Percentiles rank a stretch among this genome's conserved stretches.
phyloP scores from a whole-genome alignment of 2,329 filamentous ascomycete species.

The Bipolaris gigantea region DNA sequence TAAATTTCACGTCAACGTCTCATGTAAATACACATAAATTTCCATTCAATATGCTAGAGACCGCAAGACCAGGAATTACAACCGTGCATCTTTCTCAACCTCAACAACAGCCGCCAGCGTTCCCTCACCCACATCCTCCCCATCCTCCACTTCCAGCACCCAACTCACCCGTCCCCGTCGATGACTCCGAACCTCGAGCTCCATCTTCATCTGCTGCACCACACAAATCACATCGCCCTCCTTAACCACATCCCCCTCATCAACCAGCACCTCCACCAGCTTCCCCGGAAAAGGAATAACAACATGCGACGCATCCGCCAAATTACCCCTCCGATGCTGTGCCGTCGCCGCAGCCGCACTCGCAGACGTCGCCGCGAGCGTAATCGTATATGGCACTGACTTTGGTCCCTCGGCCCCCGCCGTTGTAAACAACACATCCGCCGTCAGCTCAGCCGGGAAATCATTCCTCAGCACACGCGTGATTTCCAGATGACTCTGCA shows the following conservation, averaged over 20 bases:
- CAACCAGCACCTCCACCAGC: constrained; percentile 61
- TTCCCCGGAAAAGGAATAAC: constrained; percentile 61
- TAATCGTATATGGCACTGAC: constrained; percentile 50
- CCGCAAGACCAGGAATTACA: background rate
- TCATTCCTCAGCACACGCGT: constrained; percentile 61
- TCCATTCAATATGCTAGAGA: too few species aligned
- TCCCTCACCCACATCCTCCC: constrained; percentile 60
- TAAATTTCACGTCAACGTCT: background rate
- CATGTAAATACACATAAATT: background rate
- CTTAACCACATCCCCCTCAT: constrained; percentile 56
- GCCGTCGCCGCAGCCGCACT: constrained; percentile 46
- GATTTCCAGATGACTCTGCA: constrained; percentile 53
- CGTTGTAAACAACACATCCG: constrained; percentile 57
- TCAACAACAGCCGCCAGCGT: constrained; percentile 56
- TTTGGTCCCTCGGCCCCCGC: constrained; percentile 46
- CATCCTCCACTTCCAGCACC: constrained; percentile 58
- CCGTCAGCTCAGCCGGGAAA: constrained; percentile 59
- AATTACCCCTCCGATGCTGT: constrained; percentile 54
- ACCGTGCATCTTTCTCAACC: constrained; percentile 13
- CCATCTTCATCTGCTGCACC: constrained; percentile 71
- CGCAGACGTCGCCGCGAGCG: constrained; percentile 49
- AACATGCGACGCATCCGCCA: constrained; percentile 55
- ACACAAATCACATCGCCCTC: constrained; percentile 60
- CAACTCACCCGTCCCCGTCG: constrained; percentile 54
- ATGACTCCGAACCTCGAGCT: constrained; percentile 61